Evolutionary conservation across 1,284 basidiomycete species (phyloP), one percentile per base, ranked within the genome.

Genomic region (Coniferiporia sulphurascens): DNA sequence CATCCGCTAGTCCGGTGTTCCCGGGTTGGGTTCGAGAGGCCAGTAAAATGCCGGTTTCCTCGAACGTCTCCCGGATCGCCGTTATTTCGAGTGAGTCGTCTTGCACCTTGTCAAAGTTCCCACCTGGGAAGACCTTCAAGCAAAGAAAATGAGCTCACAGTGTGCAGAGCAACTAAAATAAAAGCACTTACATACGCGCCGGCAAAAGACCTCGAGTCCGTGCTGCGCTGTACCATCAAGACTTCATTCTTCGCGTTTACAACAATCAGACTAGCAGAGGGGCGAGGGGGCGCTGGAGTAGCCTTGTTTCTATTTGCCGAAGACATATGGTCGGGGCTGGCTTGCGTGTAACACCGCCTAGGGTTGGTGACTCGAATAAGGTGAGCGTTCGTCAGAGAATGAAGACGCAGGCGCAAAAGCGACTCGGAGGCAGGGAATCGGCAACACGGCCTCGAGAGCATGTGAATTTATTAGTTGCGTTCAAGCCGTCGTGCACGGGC

Each of bases 51-150:
- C 86, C 87, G 2, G 85, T 79, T 66, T 89, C 87, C 67, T 89
- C 87, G 59, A 89, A 89, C 0, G 86, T 84, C 69, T 89, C 86
- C 15, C 87, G 76, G 49, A 88, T 82, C 1, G 85, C 87, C 4
- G 86, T 88, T 61, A 84, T 76, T 32, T 71, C 70, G 15, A 85
- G 69, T 9, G 79, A 81, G 8, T 68, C 67, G 65, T 88, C 86
- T 64, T 88, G 85, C 53, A 72, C 71, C 50, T 73, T 63, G 70
- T 88, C 86, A 55, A 76, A 78, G 67, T 87, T 87, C 9, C 87
- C 87, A 21, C 87, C 87, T 15, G 87, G 87, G 66, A 89, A 89
- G 22, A 88, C 87, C 86, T 88, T 61, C 10, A 62, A 43, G n/a
- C 48, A 35, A 1, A 3, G 19, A n/a, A 52, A n/a, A 44, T 13